phyloP scores from a whole-genome alignment of 164 flowering plant species.

The Hamamelis virginiana region DNA sequence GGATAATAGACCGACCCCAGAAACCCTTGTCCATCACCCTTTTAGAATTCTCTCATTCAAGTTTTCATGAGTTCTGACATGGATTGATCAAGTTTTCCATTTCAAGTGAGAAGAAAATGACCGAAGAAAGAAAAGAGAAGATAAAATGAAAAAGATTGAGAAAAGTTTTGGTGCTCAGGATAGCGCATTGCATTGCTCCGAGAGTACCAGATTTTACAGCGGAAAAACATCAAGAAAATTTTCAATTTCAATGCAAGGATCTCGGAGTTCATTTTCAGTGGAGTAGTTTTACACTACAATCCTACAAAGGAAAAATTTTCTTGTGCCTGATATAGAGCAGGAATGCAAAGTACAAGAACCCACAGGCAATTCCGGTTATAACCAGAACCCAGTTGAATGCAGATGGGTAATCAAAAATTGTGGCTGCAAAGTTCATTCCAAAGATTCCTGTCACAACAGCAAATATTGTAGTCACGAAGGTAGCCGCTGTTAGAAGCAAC shows the following conservation, averaged over 20 bases:
- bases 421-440: constrained; percentile 79
- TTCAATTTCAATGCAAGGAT: constrained; percentile 2
- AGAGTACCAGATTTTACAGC: not conserved
- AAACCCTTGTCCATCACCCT: too few relatives aligned
- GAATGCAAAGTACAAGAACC: constrained; percentile 47
- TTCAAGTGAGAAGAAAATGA: not conserved
- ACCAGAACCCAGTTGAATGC: constrained; percentile 70
- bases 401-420: constrained; percentile 52
- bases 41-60: too few relatives aligned
- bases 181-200: not conserved
- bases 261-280: not conserved
- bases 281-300: not conserved
- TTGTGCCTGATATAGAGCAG: constrained; percentile 68
- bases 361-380: constrained; percentile 51
- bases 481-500: constrained; percentile 88
- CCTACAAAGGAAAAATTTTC: constrained; percentile 62
- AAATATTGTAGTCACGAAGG: constrained; percentile 79
- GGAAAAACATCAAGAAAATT: not conserved
- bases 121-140: not conserved
- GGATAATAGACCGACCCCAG: too few relatives aligned
- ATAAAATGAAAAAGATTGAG: not conserved
- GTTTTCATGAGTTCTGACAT: not conserved
- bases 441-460: constrained; percentile 85
- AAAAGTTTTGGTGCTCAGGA: not conserved
- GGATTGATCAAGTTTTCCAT: not conserved